Evolutionary conservation across 2,329 filamentous ascomycete genomes (phyloP), one percentile per base, ranked within the genome.

Genomic region (Fusarium drepaniforme): DNA sequence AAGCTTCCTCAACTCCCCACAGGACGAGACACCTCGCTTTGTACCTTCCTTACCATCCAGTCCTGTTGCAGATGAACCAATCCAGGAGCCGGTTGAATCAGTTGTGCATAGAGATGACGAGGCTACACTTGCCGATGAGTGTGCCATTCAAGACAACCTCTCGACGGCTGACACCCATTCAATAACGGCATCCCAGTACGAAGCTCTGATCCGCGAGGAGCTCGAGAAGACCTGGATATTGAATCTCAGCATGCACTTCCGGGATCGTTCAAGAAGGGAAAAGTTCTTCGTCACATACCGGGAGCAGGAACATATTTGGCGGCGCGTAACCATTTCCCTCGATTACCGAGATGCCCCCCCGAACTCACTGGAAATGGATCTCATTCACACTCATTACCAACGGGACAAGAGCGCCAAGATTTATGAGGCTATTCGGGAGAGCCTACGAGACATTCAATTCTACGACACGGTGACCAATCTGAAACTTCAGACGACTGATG

Each of bases 201-300:
- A 93, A 64, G 85, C 87, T 63, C 87, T 90, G 77, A 89, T 98
- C 75, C 91, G 93, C 74, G 91, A 94, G 73, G 96, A 98, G 83
- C 88, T 98, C 66, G 95, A 98, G 80, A 90, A 88, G 71, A 92
- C 90, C 79, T 99, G 97, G 97, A 98, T 99, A 70, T 87, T 99
- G 77, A 99, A 99, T 80, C 89, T 98, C 70, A 98, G 95, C 84
- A 98, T 99, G 97, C 95, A 98, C 83, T 99, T 98, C 83, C 91
- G 96, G 69, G 97, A 99, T 84, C 93, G 93, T 79, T 97, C 96
- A 15, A 94, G 94, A 78, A 90, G 96, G 51, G 97, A 99, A 83
- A 99, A 99, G 83, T 98, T 98, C 86, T 99, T 98, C 82, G 92
- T 99, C 73, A 98, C 97, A 0, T 99, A 94, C 82, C 94, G 95